Conservation (phyloP, 805 yeast species). For the Lipomyces yamanashiensis region DNA sequence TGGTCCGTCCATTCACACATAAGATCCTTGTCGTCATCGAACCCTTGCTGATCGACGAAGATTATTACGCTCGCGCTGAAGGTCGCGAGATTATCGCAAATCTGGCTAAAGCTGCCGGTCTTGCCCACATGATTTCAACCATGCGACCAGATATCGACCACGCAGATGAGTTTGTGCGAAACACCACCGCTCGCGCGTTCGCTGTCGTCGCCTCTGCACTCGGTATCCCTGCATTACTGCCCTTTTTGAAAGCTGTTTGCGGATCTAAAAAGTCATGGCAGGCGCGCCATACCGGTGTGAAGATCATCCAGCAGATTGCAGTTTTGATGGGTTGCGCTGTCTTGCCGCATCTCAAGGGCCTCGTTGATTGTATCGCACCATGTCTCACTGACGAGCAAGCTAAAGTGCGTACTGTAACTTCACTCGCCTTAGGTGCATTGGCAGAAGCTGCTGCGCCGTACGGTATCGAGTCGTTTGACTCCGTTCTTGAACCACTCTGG, state of each 20-base stretch:
- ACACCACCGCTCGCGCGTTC: constrained; percentile 73
- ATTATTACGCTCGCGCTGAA: constrained; percentile 70
- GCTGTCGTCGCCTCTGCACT: constrained; percentile 83
- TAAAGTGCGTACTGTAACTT: constrained; percentile 70
- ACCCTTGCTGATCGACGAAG: constrained; percentile 82
- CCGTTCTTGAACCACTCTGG: constrained; percentile 77
- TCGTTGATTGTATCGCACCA: constrained; percentile 64
- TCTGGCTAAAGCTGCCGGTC: constrained; percentile 79
- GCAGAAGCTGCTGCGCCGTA: constrained; percentile 86
- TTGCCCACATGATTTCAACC: constrained; percentile 75
- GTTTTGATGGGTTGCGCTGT: constrained; percentile 69
- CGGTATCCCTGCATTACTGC: constrained; percentile 72
- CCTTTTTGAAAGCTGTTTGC: constrained; percentile 81
- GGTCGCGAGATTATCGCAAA: constrained; percentile 79
- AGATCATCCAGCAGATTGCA: constrained; percentile 77
- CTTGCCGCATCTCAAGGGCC: constrained; percentile 69
- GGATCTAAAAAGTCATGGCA: constrained; percentile 76
- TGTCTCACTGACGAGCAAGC: constrained; percentile 70
- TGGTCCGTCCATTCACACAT: constrained; percentile 72
- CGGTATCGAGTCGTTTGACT: constrained; percentile 87
- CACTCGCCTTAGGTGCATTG: constrained; percentile 68
- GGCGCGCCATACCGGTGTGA: constrained; percentile 82
- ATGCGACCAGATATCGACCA: constrained; percentile 83
- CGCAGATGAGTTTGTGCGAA: constrained; percentile 78
- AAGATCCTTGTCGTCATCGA: constrained; percentile 73